Evolutionary conservation across 352 stramenopile species (phyloP), one percentile per base, ranked within the genome.

Genomic region (Phytophthora sp.): DNA sequence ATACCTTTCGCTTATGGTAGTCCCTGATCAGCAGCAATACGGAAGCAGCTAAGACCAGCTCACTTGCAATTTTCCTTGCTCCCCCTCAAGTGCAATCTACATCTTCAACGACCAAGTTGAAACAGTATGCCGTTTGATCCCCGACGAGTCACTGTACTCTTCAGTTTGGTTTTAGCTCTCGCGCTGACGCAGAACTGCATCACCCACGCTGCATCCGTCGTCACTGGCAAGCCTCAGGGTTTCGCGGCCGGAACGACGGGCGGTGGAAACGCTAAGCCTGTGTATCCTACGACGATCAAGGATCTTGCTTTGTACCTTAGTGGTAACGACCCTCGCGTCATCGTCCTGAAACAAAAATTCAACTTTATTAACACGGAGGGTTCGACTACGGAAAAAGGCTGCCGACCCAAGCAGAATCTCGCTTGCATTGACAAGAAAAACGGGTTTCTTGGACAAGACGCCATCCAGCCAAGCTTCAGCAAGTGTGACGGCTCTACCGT

Each of bases 381-480:
- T 1, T 62, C 49, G 2, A 75, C 46, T 7, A 75, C 60, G 1
- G 66, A 73, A 23, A 73, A 29, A 4, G 70, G 55, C 5, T 74
- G 70, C 18, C 52, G 60, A 3, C 59, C 69, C 3, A 53, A 50
- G 33, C 51, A 76, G 12, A 76, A 67, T 15, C 44, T 74, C 13
- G 70, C 63, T 45, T 87, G 79, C 20, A 67, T 85, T 31, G 67
- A 62, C 53, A 81, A 77, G 66, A 80, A 81, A 21, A 75, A 74
- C 41, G 71, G 65, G 13, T 77, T 69, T 47, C 53, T 79, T 51
- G 63, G 65, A 33, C 76, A 84, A 13, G 67, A 82, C 20, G 63
- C 69, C 21, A 82, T 82, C 33, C 53, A 77, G 9, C 63, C 72
- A 49, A 69, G 47, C 27, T 74, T 79, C n/a, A 65, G 62, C 15